Evolutionary conservation across 2,329 filamentous ascomycete species (phyloP), one percentile per base, ranked within the genome.

Genomic region (Fusarium concolor): DNA sequence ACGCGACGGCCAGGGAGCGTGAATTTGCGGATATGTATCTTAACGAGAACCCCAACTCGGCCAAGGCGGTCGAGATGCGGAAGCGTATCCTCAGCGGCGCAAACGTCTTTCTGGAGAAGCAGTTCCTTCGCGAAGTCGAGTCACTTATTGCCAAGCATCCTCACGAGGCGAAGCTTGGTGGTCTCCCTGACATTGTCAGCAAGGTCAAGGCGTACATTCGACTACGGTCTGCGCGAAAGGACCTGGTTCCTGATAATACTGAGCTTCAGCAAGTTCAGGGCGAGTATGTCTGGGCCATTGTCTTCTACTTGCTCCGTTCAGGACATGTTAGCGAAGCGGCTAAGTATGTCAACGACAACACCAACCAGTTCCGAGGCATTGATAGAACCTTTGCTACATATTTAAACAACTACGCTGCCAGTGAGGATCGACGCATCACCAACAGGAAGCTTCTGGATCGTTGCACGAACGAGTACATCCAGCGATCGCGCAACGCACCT

Each of bases 171-270:
- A 92, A 92, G 75, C 86, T 97, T 41, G 96, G 96, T 62, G 96
- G 96, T 68, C 88, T 94, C 39, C 96, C 96, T 2, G 93, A 94
- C 55, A 88, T 93, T 22, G 86, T 94, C 69, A 97, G 92, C 83
- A 97, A 97, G 81, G 91, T 97, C 75, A 93, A 93, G 75, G 96
- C 93, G 10, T 99, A 95, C 76, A 93, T 99, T 71, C 89, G 94
- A 47, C 85, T 97, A 59, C 89, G 92, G 63, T 87, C 90, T 41
- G 86, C 88, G 3, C 89, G 93, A 61, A 97, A 94, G 79, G 93
- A 97, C 75, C 86, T 98, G 42, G 92, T 92, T 3, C 89, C 91
- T 4, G 92, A 97, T 75, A 92, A 91, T 65, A 88, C 90, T 6
- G 89, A 95, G 68, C 84, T 97, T 45, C 93, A 97, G 78, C 88